phyloP scores from a whole-genome alignment of 2,329 filamentous ascomycete genomes.

The Monosporascus sp. region DNA sequence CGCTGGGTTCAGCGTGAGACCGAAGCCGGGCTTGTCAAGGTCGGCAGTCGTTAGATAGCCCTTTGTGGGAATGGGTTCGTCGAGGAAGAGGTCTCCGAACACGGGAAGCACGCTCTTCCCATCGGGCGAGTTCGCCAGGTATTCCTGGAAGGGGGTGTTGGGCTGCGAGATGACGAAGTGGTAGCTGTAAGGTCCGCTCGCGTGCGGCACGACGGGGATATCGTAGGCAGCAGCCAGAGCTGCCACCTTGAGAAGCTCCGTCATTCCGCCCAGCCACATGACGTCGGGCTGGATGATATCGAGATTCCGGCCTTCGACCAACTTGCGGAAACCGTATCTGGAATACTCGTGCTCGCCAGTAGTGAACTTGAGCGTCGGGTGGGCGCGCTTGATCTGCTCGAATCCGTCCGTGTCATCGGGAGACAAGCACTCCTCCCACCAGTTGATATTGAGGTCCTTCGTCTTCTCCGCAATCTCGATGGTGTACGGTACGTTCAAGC shows the following conservation, averaged over 20 bases:
- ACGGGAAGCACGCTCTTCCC: conserved; percentile 86
- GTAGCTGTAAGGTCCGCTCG: conserved; percentile 90
- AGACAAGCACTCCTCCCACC: conserved; percentile 93
- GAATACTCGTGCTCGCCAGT: conserved; percentile 96
- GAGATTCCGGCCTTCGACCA: conserved; percentile 84
- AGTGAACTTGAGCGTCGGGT: conserved; percentile 88
- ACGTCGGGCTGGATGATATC: conserved; percentile 95
- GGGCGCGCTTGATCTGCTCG: conserved; percentile 81
- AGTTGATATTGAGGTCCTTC: conserved; percentile 82
- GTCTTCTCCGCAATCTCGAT: conserved; percentile 85
- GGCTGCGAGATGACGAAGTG: conserved; percentile 93
- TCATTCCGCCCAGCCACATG: conserved; percentile 95
- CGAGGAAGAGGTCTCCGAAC: conserved; percentile 84
- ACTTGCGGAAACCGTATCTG: conserved; percentile 88
- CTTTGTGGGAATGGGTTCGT: conserved; percentile 82
- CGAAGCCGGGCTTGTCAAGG: conserved; percentile 86
- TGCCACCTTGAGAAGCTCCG: conserved; percentile 82
- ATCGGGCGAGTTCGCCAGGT: conserved; percentile 87
- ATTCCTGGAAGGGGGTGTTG: conserved; percentile 93
- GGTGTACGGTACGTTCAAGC: conserved; percentile 84
- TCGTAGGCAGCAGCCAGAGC: conserved; percentile 90
- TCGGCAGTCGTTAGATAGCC: conserved; percentile 75
- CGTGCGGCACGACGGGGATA: conserved; percentile 91
- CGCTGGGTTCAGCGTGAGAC: conserved; percentile 77
- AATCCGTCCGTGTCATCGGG: conserved; percentile 93